Base-by-base conservation (phyloP, 2,329 filamentous ascomycete genomes). In the Pezicula neosporulosa region DNA sequence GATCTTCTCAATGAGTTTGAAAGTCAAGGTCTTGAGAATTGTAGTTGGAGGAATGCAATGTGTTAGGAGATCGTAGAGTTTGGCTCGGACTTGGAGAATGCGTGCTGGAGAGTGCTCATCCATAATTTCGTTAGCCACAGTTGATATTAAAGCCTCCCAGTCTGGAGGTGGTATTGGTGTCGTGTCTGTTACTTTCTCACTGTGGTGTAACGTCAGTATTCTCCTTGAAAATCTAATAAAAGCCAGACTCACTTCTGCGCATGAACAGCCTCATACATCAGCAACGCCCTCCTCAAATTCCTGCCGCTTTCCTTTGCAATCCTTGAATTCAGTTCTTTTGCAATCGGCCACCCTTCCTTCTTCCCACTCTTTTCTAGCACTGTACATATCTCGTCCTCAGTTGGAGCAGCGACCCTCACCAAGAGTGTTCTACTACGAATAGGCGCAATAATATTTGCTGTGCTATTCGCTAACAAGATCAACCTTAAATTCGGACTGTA, bases 371-470 rank as follows among this genome's bases (percentile, higher is more conserved):
- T 70, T 5, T 77, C 88, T 54, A 99, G 74, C 27, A 90, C 93
- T 37, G 78, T 75, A 59, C 86, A 90, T 54, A 99, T 97, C 63
- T 99, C 87, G 7, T 80, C 79, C 61, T 95, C 87, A 0, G 85
- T 90, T 7, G 94, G 94, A 18, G 94, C 93, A 13, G 94, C 86
- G 24, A 99, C 94, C 59, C 94, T 82, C 49, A 99, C 90, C 46
- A 99, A 79, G 68, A 99, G 76, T 48, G 92, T 97, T 70, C 94
- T 81, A 63, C 89, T 95, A 58, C 93, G 83, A 67, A 99, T 99
- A 1, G 94, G 94, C n/a, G 94, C 93, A 69, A 99, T 99, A 63
- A 99, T 99, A 66, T 97, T 97, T 57, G 92, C 92, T 19, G 94
- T 99, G 60, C 89, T 96, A 68, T 97, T 97, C 45, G 94, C 94